These are phyloP conservation scores for Ziziphus jujuba DNA, from an alignment of 306 rosid species.

Conservation along the genomic window DNA sequence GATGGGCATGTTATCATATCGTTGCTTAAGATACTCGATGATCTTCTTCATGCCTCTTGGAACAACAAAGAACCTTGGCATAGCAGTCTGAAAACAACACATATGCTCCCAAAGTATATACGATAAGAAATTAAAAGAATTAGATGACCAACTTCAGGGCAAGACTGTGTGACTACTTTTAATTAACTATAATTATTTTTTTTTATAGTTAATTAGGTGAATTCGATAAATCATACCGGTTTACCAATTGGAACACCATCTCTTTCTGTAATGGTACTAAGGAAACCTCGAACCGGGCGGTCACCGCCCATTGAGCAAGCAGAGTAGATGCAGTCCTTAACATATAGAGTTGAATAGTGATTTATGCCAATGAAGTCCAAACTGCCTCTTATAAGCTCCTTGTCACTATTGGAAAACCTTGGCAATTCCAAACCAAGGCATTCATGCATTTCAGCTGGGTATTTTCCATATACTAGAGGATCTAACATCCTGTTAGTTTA, in stretches of 20 bases:
- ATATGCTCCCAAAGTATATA: neutral
- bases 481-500: slow-evolving; percentile 39
- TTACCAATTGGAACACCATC: slow-evolving; percentile 64
- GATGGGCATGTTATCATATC: slow-evolving; percentile 52
- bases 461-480: slow-evolving; percentile 58
- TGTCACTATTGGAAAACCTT: slow-evolving; percentile 39
- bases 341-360: slow-evolving; percentile 54
- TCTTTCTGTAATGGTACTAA: slow-evolving; percentile 26
- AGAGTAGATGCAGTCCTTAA: slow-evolving; percentile 47
- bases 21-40: slow-evolving; percentile 48
- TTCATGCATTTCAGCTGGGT: slow-evolving; percentile 53
- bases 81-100: slow-evolving; percentile 47
- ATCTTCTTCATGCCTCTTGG: slow-evolving; percentile 58
- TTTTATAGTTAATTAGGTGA: no score
- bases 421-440: slow-evolving; percentile 51
- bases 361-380: slow-evolving; percentile 62
- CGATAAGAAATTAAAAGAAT: neutral
- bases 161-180: no score
- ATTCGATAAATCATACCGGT: slow-evolving; percentile 24
- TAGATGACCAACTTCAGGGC: neutral
- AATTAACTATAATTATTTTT: neutral
- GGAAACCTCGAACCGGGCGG: slow-evolving; percentile 49
- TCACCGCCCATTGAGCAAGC: slow-evolving; percentile 34
- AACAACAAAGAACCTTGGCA: slow-evolving; percentile 48
- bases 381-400: slow-evolving; percentile 46